Conservation (phyloP, 176 grass and related monocot genomes). For the Lolium multiflorum region DNA sequence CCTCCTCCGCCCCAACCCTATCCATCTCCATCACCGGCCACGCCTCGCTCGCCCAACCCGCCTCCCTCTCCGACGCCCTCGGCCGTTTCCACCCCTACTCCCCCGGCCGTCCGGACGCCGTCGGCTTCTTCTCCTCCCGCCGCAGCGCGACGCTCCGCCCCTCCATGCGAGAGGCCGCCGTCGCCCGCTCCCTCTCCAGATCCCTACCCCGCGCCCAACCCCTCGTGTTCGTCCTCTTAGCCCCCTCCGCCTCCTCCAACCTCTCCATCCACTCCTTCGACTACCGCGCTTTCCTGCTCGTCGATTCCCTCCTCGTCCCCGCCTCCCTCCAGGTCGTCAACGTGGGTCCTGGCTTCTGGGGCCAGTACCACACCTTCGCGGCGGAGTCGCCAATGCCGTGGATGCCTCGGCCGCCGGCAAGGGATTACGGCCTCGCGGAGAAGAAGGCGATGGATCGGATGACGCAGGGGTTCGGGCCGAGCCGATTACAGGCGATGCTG, state of each 20-base stretch:
- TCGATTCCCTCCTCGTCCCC: constrained; percentile 23
- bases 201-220: constrained; percentile 10
- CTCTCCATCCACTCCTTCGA: constrained; percentile 20
- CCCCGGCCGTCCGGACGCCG: neutral
- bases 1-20: constrained; percentile 40
- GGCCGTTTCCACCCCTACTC: constrained; percentile 41
- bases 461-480: constrained; percentile 34
- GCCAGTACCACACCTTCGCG: constrained; percentile 45
- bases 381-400: constrained; percentile 51
- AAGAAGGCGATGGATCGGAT: constrained; percentile 42
- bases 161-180: constrained; percentile 61
- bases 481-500: constrained; percentile 36
- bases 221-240: constrained; percentile 8
- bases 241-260: constrained; percentile 14
- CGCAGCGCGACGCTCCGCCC: constrained; percentile 47
- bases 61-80: constrained; percentile 50
- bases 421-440: constrained; percentile 16
- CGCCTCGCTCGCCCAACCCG: constrained; percentile 23
- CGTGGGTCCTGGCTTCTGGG: constrained; percentile 42
- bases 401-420: constrained; percentile 30
- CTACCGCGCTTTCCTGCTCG: constrained; percentile 55
- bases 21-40: constrained; percentile 40
- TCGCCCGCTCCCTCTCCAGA: constrained; percentile 45
- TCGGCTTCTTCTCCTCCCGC: constrained; percentile 64
- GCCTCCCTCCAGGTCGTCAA: constrained; percentile 57